Evolutionary conservation across 352 stramenopile species (phyloP).

Genomic region (Phytophthora pini): DNA sequence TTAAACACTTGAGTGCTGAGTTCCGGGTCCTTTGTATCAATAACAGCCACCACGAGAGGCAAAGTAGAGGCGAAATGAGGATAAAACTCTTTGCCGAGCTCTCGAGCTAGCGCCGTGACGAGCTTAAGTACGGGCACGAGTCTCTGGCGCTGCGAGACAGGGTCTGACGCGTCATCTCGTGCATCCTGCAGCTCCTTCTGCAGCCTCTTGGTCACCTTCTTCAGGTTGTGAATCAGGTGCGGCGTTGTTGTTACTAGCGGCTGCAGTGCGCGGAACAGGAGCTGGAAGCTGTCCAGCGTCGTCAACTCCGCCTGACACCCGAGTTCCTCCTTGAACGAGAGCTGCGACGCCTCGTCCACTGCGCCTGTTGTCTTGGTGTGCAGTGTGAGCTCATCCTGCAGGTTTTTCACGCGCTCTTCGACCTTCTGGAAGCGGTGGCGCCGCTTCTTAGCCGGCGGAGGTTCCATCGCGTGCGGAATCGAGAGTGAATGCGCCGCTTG

Average conservation of each 20-base stretch:
- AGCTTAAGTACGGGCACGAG: conserved; percentile 84
- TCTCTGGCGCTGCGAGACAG: conserved; percentile 74
- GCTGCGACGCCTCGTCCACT: conserved; percentile 58
- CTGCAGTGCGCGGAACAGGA: conserved; percentile 72
- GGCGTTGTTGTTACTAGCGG: conserved; percentile 82
- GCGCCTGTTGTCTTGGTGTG: conserved; percentile 81
- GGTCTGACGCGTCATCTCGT: conserved; percentile 23
- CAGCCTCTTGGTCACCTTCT: conserved; percentile 72
- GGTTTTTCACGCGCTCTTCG: conserved; percentile 77
- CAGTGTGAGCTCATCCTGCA: conserved; percentile 83
- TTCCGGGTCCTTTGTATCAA: conserved; percentile 90
- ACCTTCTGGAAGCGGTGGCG: conserved; percentile 88
- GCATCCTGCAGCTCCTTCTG: conserved; percentile 64
- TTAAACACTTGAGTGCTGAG: conserved; percentile 92
- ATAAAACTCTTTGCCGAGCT: conserved; percentile 90
- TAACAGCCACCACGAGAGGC: conserved; percentile 73
- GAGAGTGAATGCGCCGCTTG: conserved; percentile 18
- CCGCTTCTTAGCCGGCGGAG: conserved; percentile 63
- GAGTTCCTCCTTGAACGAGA: conserved; percentile 87
- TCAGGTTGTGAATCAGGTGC: conserved; percentile 83
- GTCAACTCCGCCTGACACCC: conserved; percentile 82
- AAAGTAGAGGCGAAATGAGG: conserved; percentile 74
- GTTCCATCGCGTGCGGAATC: conserved; percentile 20
- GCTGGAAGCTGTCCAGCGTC: conserved; percentile 85
- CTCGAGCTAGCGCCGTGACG: conserved; percentile 77